phyloP scores from a whole-genome alignment of 148 eudicot genomes.

The Dianthus caryophyllus region DNA sequence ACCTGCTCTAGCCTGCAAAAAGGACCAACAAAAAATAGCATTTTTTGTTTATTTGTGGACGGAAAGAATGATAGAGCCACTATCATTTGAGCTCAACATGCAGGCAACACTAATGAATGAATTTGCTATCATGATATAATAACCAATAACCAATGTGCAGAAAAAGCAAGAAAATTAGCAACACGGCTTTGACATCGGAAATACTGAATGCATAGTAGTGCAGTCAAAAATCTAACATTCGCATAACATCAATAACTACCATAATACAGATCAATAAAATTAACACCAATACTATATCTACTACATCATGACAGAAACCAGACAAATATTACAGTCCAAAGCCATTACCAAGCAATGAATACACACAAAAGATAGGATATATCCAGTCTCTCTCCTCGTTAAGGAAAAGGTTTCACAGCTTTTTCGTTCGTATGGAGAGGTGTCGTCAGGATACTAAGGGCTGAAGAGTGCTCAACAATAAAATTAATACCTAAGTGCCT shows the following conservation, averaged over 20 bases:
- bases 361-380: not conserved
- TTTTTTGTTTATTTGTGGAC: not conserved
- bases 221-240: not conserved
- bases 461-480: too few relatives aligned
- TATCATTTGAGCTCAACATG: not conserved
- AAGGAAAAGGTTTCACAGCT: not conserved
- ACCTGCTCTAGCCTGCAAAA: slow-evolving; percentile 84
- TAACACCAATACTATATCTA: not conserved
- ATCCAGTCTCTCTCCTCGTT: not conserved
- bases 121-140: not conserved
- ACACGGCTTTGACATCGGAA: not conserved
- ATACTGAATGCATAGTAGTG: not conserved
- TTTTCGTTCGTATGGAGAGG: not conserved
- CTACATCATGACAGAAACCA: not conserved
- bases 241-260: not conserved
- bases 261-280: not conserved
- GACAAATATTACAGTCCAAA: not conserved
- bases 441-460: not conserved
- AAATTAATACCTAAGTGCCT: too few relatives aligned
- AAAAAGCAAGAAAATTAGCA: not conserved
- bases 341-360: not conserved
- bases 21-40: not conserved
- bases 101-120: not conserved
- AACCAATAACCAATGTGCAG: not conserved
- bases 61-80: not conserved